Evolutionary conservation across 768 basidiomycete species (phyloP).

Genomic region (Macrolepiota dolichaula): DNA sequence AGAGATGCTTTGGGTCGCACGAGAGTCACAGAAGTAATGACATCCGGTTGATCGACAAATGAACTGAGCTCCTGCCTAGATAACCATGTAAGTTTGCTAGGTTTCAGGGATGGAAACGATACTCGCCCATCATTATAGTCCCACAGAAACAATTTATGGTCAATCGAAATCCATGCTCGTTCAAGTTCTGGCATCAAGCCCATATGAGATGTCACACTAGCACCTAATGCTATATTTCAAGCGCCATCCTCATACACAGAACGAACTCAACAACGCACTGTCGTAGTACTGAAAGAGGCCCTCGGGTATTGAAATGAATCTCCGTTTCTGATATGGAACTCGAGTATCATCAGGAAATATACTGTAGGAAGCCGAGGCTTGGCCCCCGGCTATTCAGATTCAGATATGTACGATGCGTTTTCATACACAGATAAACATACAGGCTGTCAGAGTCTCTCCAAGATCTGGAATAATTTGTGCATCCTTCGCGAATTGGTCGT

Average conservation of each 20-base stretch:
- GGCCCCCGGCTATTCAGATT: conserved; percentile 47
- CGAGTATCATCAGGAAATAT: conserved; percentile 75
- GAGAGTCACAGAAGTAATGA: conserved; percentile 85
- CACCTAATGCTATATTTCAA: conserved; percentile 37
- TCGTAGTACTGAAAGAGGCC: conserved; percentile 76
- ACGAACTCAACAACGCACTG: conserved; percentile 37
- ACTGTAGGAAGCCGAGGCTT: conserved; percentile 76
- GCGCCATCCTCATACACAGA: conserved; percentile 10
- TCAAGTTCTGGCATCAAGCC: conserved; percentile 92
- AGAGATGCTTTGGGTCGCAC: conserved; percentile 83
- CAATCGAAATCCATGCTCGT: conserved; percentile 92
- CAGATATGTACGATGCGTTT: conserved; percentile 10
- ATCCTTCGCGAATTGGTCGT: conserved; percentile 71
- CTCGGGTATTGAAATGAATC: conserved; percentile 75
- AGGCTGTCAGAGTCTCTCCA: conserved; percentile 60
- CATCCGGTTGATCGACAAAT: conserved; percentile 88
- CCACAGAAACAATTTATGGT: conserved; percentile 94
- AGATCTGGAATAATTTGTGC: conserved; percentile 72
- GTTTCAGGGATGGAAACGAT: not conserved
- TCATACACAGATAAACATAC: conserved; percentile 38
- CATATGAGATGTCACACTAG: conserved; percentile 76
- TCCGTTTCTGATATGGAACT: conserved; percentile 77
- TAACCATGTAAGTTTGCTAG: not conserved
- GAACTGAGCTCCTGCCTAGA: conserved; percentile 84
- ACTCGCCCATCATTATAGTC: conserved; percentile 92